phyloP scores from a whole-genome alignment of 1,139 yeast genomes.

The Diutina pseudorugosa region DNA sequence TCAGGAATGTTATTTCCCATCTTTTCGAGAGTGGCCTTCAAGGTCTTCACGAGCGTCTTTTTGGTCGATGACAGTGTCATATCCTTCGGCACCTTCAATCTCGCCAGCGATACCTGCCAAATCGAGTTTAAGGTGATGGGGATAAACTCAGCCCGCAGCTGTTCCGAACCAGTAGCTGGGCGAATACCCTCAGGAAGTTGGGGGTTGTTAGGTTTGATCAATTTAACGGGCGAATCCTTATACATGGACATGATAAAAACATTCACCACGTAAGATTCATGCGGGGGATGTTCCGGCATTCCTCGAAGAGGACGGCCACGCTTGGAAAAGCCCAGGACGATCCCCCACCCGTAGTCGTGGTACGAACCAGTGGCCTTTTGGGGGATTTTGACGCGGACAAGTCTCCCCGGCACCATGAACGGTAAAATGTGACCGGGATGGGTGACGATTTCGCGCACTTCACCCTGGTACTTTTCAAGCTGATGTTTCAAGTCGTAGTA shows the following conservation, averaged over 20 bases:
- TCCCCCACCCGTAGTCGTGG: constrained; percentile 88
- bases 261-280: constrained; percentile 78
- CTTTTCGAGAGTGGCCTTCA: constrained; percentile 68
- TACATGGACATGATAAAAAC: constrained; percentile 77
- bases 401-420: constrained; percentile 81
- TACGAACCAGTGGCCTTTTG: constrained; percentile 8
- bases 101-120: constrained; percentile 60
- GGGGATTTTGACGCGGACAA: constrained; percentile 53
- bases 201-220: constrained; percentile 65
- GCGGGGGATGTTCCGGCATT: constrained; percentile 48
- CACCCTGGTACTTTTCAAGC: constrained; percentile 57
- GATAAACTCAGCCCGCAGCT: constrained; percentile 62
- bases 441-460: constrained; percentile 72
- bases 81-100: constrained; percentile 76
- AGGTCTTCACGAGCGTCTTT: constrained; percentile 62
- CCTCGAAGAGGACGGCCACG: constrained; percentile 51
- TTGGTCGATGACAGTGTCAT: constrained; percentile 59
- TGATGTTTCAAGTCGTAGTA: constrained; percentile 75
- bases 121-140: constrained; percentile 79
- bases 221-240: constrained; percentile 59
- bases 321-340: constrained; percentile 66
- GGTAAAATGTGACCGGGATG: constrained; percentile 84
- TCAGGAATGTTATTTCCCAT: constrained; percentile 72
- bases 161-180: constrained; percentile 66
- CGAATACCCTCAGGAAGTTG: constrained; percentile 77